Base-by-base conservation (phyloP, 31 red algal genomes). In the Asparagopsis taxiformis region DNA sequence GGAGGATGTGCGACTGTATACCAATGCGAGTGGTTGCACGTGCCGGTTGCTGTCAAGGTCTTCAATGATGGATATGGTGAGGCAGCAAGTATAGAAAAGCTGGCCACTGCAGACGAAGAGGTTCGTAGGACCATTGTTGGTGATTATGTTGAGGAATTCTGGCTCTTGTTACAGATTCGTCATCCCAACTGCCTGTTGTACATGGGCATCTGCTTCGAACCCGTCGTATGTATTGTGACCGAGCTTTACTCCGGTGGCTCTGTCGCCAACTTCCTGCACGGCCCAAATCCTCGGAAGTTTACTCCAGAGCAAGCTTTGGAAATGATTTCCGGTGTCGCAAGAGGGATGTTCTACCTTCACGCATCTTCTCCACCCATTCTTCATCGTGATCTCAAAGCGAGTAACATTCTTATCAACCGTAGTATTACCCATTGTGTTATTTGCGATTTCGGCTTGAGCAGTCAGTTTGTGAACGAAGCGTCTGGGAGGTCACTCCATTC, bases 121-220 rank as follows among this genome's bases (percentile, higher is more conserved):
- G 38, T 15, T 25, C 75, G 81, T 22, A 78, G 74, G 29, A 39
- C 46, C 51, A 51, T 74, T 55, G 77, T 77, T 54, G 88, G 88
- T 31, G 79, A 79, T 51, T 79, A 75, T 43, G 79, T 81, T 23
- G 88, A 92, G 33, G 90, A 98, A 64, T 85, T 93, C 46, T 89
- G 93, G 82, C 46, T 94, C 22, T 62, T 98, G 17, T 71, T 86
- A 43, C 80, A 91, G 52, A 82, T 98, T 37, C 84, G 95, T 49
- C 95, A 98, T 75, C 95, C 95, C 17, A 98, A 98, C 57, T 89
- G 92, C 36, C 73, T 98, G 62, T 75, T 98, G 3, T 98, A 98
- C 70, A 94, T 98, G 91, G 95, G 95, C 25, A 92, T 88, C 31
- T 90, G 84, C 68, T 88, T 88, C 35, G 77, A 93, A 59, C 74